Evolutionary conservation across 805 yeast genomes (phyloP).

Genomic region (Vanderwaltozyma yarrowii): DNA sequence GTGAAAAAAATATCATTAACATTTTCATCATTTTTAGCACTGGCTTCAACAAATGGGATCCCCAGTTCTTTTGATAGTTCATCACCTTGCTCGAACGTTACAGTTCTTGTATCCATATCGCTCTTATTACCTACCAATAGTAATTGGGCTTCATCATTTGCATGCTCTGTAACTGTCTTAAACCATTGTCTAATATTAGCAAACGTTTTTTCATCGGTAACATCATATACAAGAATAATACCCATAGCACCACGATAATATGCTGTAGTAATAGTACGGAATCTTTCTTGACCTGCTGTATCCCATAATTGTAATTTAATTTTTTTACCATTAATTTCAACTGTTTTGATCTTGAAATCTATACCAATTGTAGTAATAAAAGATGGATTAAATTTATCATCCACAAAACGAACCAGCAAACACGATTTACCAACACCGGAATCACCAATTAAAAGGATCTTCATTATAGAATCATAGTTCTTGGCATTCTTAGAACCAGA

Average conservation of each 20-base stretch:
- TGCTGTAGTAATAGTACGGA: constrained; percentile 89
- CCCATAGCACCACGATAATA: constrained; percentile 89
- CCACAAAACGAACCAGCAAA: constrained; percentile 83
- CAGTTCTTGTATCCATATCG: constrained; percentile 83
- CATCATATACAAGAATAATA: constrained; percentile 73
- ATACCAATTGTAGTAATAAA: constrained; percentile 97
- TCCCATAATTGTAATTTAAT: constrained; percentile 96
- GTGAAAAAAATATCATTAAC: constrained; percentile 89
- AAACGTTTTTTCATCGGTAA: constrained; percentile 83
- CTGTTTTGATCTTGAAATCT: constrained; percentile 94
- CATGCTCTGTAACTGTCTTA: constrained; percentile 91
- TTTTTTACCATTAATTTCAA: constrained; percentile 84
- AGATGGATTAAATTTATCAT: constrained; percentile 91
- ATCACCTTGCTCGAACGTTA: constrained; percentile 84
- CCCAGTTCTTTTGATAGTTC: constrained; percentile 77
- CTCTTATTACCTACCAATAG: constrained; percentile 93
- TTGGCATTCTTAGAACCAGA: constrained; percentile 23
- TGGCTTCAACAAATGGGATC: constrained; percentile 88
- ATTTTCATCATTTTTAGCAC: constrained; percentile 87
- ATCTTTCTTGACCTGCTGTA: constrained; percentile 96
- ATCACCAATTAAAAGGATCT: constrained; percentile 87
- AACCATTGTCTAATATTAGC: constrained; percentile 92
- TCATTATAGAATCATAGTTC: constrained; percentile 77
- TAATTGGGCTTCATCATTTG: constrained; percentile 90
- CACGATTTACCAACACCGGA: constrained; percentile 89